Conservation (phyloP, 108 stramenopile species). For the Asterionellopsis glacialis region DNA sequence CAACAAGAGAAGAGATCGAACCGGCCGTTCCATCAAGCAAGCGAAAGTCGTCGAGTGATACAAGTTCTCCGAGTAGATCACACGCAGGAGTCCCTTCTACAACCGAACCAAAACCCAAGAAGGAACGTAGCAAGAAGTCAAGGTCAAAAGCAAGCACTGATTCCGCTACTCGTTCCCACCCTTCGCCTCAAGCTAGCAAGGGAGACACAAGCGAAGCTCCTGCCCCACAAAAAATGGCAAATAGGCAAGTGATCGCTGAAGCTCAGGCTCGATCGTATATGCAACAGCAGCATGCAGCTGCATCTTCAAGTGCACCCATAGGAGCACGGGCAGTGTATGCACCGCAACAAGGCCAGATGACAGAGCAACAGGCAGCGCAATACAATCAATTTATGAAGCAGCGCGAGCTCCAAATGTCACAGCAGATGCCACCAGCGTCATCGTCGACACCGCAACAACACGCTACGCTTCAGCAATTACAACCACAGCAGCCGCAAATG, state of each 20-base stretch:
- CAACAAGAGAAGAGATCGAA: background rate
- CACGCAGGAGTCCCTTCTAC: background rate
- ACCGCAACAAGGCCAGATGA: constrained; percentile 4
- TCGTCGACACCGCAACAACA: background rate
- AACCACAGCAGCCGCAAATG: background rate
- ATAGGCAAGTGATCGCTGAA: too few relatives aligned
- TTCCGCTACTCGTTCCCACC: too few relatives aligned
- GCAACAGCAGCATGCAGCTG: too few relatives aligned
- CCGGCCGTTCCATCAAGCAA: background rate
- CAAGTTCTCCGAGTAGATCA: background rate
- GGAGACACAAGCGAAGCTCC: too few relatives aligned
- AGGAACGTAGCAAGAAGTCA: background rate
- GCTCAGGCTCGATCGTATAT: too few relatives aligned
- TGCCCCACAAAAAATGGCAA: too few relatives aligned
- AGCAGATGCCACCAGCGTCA: background rate
- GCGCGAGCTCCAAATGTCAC: background rate
- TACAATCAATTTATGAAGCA: background rate
- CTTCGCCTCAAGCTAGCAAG: too few relatives aligned
- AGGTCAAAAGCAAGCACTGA: too few relatives aligned
- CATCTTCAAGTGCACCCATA: too few relatives aligned
- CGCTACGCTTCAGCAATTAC: background rate
- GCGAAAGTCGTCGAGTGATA: background rate
- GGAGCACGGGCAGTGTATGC: background rate
- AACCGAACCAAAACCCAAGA: background rate
- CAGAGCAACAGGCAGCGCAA: constrained; percentile 1